Percentiles rank a stretch among this genome's conserved stretches.
Evolutionary conservation across 2,329 filamentous ascomycete genomes (phyloP).

Genomic region (Hymenoscyphus fraxineus): DNA sequence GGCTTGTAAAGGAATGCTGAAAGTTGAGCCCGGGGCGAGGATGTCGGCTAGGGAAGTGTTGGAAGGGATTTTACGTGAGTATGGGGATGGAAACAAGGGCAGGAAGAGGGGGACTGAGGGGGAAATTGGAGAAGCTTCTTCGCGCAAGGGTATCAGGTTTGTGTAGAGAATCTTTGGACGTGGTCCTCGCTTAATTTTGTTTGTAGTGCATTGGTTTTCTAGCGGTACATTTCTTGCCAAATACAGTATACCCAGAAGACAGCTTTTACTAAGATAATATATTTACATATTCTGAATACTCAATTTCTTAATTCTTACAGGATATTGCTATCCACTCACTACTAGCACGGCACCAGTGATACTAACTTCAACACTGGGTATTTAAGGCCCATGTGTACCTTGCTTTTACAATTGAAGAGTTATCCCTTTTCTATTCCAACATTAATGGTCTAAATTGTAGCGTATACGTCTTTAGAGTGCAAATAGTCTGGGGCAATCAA

Average conservation of each 20-base stretch:
- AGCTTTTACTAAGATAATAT: background rate
- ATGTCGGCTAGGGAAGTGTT: slow-evolving; percentile 12
- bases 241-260: background rate
- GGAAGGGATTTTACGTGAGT: slow-evolving; percentile 8
- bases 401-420: too few species aligned
- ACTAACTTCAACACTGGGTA: too few species aligned
- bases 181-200: background rate
- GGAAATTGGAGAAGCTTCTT: background rate
- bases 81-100: slow-evolving; percentile 10
- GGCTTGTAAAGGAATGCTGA: slow-evolving; percentile 9
- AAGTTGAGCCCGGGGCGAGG: slow-evolving; percentile 11
- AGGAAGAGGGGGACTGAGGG: slow-evolving; percentile 7
- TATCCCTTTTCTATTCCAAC: too few species aligned
- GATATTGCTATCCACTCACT: too few species aligned
- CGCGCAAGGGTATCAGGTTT: background rate
- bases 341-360: too few species aligned
- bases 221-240: background rate
- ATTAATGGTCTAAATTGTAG: too few species aligned
- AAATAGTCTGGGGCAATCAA: too few species aligned
- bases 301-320: too few species aligned
- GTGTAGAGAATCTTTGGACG: background rate
- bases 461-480: too few species aligned
- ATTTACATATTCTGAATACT: too few species aligned
- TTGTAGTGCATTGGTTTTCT: background rate
- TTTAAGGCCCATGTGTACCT: too few species aligned